Percentiles rank a stretch among this genome's conserved stretches.
Evolutionary conservation across 768 basidiomycete species (phyloP).

Genomic region (Pilatotrama ljubarskyi): DNA sequence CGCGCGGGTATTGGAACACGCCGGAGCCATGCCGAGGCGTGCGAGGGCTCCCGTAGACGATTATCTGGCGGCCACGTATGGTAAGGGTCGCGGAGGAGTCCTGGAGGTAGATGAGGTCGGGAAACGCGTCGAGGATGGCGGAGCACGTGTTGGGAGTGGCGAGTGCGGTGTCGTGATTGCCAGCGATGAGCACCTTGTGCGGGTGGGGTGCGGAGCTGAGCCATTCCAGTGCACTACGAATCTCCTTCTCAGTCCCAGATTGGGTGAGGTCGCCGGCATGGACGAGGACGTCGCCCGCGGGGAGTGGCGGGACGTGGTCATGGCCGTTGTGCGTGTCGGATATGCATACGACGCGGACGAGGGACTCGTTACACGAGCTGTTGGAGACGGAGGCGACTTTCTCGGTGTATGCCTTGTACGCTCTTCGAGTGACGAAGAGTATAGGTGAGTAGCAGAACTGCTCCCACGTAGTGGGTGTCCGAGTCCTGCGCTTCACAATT

Average conservation of each 20-base stretch:
- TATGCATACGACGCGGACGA: conserved; percentile 16
- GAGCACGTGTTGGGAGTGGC: conserved; percentile 13
- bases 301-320: conserved; percentile 26
- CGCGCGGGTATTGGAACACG: conserved; percentile 40
- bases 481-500: background rate
- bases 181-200: conserved; percentile 48
- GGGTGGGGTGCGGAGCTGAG: conserved; percentile 27
- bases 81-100: conserved; percentile 32
- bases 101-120: conserved; percentile 40
- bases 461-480: background rate
- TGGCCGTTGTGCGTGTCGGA: conserved; percentile 14
- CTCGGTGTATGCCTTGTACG: background rate
- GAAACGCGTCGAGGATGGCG: conserved; percentile 23
- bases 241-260: conserved; percentile 44
- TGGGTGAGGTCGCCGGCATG: conserved; percentile 66
- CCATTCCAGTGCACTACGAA: conserved; percentile 57
- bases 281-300: conserved; percentile 63
- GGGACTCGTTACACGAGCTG: background rate
- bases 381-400: background rate
- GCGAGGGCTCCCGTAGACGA: conserved; percentile 41
- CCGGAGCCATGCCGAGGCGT: conserved; percentile 39
- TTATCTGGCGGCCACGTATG: conserved; percentile 34
- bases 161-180: conserved; percentile 63
- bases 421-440: background rate
- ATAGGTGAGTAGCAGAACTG: background rate